These are phyloP conservation scores for Eutrema japonicum DNA, from an alignment of 345 rosid species.

Conservation along the genomic window DNA sequence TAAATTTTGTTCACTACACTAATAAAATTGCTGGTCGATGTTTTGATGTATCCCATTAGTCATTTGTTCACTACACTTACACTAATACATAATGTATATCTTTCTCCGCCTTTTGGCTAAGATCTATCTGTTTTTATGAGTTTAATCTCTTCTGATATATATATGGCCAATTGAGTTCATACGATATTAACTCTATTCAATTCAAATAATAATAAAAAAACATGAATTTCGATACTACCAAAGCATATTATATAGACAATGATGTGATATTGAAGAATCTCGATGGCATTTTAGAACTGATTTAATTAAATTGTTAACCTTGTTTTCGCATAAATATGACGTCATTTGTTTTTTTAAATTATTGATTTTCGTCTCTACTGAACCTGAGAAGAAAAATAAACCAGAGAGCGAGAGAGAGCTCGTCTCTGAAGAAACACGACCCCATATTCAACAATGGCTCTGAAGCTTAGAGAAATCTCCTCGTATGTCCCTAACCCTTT, in stretches of 20 bases:
- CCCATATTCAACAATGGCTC: slow-evolving; percentile 53
- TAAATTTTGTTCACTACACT: not conserved
- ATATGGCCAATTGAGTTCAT: too few relatives aligned
- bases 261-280: slow-evolving; percentile 32
- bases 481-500: too few relatives aligned
- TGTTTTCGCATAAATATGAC: slow-evolving; percentile 23
- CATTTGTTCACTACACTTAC: slow-evolving; percentile 5
- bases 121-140: too few relatives aligned
- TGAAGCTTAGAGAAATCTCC: too few relatives aligned
- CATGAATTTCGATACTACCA: not conserved
- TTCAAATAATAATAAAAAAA: too few relatives aligned
- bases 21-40: not conserved
- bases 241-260: not conserved
- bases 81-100: too few relatives aligned
- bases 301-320: not conserved
- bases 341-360: not conserved
- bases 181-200: too few relatives aligned
- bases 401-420: not conserved
- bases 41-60: not conserved
- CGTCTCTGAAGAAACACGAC: not conserved
- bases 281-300: slow-evolving; percentile 39
- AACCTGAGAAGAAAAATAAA: slow-evolving; percentile 22
- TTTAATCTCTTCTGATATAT: too few relatives aligned
- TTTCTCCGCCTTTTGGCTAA: too few relatives aligned
- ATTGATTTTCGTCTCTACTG: not conserved